Evolutionary conservation across 2,329 filamentous ascomycete species (phyloP).

Genomic region (Aureobasidium sp.): DNA sequence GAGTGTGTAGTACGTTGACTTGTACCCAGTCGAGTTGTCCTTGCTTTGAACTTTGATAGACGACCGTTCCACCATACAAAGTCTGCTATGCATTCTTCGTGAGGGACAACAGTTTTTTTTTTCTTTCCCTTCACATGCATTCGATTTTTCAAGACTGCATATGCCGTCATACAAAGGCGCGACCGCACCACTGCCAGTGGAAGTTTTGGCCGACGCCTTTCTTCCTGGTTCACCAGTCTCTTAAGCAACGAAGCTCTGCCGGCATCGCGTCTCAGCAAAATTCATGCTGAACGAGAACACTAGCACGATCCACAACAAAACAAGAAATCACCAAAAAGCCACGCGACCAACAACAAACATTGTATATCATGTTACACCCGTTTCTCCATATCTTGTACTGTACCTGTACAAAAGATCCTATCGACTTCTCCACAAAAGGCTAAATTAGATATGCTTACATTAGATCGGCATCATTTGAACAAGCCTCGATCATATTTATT

Average conservation of each 20-base stretch:
- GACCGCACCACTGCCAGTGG: not conserved
- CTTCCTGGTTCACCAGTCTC: not conserved
- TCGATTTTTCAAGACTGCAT: not conserved
- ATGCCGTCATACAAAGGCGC: conserved; percentile 9
- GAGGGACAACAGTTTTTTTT: not conserved
- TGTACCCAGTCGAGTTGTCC: conserved; percentile 5
- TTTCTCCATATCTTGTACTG: conserved; percentile 1
- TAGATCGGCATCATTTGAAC: conserved; percentile 8
- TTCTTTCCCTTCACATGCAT: conserved; percentile 4
- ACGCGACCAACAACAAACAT: not conserved
- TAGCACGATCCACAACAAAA: not conserved
- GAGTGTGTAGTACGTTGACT: not conserved
- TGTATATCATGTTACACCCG: not conserved
- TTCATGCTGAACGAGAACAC: not conserved
- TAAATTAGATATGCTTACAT: conserved; percentile 10
- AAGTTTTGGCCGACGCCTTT: conserved; percentile 4
- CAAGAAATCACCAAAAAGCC: not conserved
- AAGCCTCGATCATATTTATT: conserved; percentile 9
- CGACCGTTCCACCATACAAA: conserved; percentile 1
- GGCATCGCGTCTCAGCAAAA: not conserved
- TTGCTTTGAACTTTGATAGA: conserved; percentile 7
- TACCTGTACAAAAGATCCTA: conserved; percentile 1
- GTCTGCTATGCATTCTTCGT: not conserved
- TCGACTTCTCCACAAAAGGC: conserved; percentile 6
- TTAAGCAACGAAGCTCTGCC: conserved; percentile 4